Percentiles rank a stretch among this genome's conserved stretches.
Conservation (phyloP, 2,329 filamentous ascomycete species). For the Calonectria pseudoturangicola region DNA sequence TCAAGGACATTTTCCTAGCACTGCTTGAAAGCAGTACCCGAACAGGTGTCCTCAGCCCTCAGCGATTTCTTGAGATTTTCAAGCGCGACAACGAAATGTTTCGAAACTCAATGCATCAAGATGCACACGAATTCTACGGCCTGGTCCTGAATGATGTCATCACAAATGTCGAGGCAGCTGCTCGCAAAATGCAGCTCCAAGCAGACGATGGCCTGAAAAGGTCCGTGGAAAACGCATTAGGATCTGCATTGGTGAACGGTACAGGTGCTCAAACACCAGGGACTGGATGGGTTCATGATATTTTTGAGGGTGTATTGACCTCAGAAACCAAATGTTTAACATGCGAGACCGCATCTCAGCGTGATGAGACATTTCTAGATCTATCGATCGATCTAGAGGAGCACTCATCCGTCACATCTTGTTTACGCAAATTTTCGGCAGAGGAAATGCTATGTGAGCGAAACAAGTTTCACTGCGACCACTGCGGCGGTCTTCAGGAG, state of each 20-base stretch:
- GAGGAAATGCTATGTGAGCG: slow-evolving; percentile 99
- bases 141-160: slow-evolving; percentile 97
- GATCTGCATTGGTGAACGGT: slow-evolving; percentile 59
- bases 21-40: slow-evolving; percentile 87
- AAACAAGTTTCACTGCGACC: slow-evolving; percentile 99
- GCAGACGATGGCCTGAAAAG: slow-evolving; percentile 68
- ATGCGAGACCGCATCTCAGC: slow-evolving; percentile 94
- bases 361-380: slow-evolving; percentile 97
- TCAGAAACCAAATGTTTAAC: slow-evolving; percentile 98
- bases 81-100: slow-evolving; percentile 98
- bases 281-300: slow-evolving; percentile 94
- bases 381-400: slow-evolving; percentile 96
- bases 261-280: slow-evolving; percentile 74
- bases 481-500: slow-evolving; percentile 96
- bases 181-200: slow-evolving; percentile 74
- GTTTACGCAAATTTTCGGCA: slow-evolving; percentile 94
- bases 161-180: slow-evolving; percentile 92
- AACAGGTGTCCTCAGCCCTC: slow-evolving; percentile 92
- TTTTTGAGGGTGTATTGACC: slow-evolving; percentile 95
- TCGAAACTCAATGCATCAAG: slow-evolving; percentile 96
- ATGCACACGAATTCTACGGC: slow-evolving; percentile 98
- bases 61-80: slow-evolving; percentile 94
- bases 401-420: slow-evolving; percentile 96
- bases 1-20: slow-evolving; percentile 97
- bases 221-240: slow-evolving; percentile 67